Evolutionary conservation across 306 rosid species (phyloP), one percentile per base, ranked within the genome.

Genomic region (Trifolium dubium): DNA sequence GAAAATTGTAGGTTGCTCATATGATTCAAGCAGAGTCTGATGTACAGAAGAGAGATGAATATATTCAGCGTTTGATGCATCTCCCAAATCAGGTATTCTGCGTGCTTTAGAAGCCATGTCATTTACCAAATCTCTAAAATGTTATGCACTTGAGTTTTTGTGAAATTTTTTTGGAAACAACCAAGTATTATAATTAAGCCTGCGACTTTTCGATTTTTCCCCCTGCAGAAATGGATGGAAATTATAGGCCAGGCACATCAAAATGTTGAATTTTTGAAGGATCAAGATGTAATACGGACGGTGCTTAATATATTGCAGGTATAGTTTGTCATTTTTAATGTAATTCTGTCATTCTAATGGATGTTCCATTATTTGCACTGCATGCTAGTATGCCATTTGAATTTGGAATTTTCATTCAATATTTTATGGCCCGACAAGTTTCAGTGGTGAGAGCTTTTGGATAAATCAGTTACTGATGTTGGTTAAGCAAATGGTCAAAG

Each of bases 11-110:
- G 99, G 99, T 95, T 63, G 98, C 87, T 72, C 86, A 92, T 64
- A 95, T 95, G 99, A 87, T 92, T 86, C 99, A 92, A 79, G 99
- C 98, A 10, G 99, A 95, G 80, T 68, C 97, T 47, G 99, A 95
- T 80, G 81, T 80, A 17, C 95, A 86, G 66, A 92, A 90, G 83
- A 86, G 99, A 80, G 99, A 92, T 76, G 99, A 95, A 75, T 95
- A 85, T 87, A 76, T 95, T 29, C 96, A 92, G 77, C 83, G 97
- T 69, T 78, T 95, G 86, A 95, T 95, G 99, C 84, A 64, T 72
- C 96, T 95, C 31, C 99, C 99, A 62, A 92, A 95, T 71, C 95
- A 92, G 96, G 99, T 94, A 23, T 51, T 32, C 54, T 41, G 13
- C 70, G 49, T 81, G 64, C 77, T 65, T 43, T 23, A 32, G 40